These are phyloP conservation scores for Moricandia arvensis DNA, from an alignment of 345 rosid species.

Conservation along the genomic window DNA sequence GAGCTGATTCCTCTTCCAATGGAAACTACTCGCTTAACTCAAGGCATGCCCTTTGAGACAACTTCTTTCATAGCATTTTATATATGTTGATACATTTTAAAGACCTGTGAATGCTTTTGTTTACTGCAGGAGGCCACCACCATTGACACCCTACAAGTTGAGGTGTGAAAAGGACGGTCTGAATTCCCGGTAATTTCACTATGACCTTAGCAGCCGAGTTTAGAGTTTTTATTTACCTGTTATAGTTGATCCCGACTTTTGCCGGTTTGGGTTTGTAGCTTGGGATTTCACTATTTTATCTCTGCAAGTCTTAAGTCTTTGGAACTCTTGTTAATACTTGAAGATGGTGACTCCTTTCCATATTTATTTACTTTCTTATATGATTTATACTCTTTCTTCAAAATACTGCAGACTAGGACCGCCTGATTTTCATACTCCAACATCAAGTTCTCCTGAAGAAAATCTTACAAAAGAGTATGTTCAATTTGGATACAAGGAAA, in stretches of 20 bases:
- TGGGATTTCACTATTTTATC: slow-evolving; percentile 4
- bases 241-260: not conserved
- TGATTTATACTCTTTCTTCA: slow-evolving; percentile 20
- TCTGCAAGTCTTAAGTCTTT: slow-evolving; percentile 10
- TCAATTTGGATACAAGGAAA: slow-evolving; percentile 83
- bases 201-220: not conserved
- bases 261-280: slow-evolving; percentile 6
- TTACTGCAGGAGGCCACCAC: slow-evolving; percentile 70
- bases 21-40: slow-evolving; percentile 62
- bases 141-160: slow-evolving; percentile 71
- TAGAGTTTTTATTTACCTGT: too few relatives aligned
- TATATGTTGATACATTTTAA: slow-evolving; percentile 19
- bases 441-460: slow-evolving; percentile 88
- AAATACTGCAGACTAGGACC: slow-evolving; percentile 74
- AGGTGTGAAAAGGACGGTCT: slow-evolving; percentile 89
- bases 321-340: slow-evolving; percentile 14
- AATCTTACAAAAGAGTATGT: slow-evolving; percentile 80
- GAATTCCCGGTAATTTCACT: slow-evolving; percentile 69
- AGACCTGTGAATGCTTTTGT: slow-evolving; percentile 18
- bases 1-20: slow-evolving; percentile 76
- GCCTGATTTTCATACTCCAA: slow-evolving; percentile 91
- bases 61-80: slow-evolving; percentile 14
- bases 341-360: slow-evolving; percentile 14
- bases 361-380: slow-evolving; percentile 11
- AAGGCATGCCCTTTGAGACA: slow-evolving; percentile 48